Conservation (phyloP, 73 alveolate species). For the Symbiodinium natans region DNA sequence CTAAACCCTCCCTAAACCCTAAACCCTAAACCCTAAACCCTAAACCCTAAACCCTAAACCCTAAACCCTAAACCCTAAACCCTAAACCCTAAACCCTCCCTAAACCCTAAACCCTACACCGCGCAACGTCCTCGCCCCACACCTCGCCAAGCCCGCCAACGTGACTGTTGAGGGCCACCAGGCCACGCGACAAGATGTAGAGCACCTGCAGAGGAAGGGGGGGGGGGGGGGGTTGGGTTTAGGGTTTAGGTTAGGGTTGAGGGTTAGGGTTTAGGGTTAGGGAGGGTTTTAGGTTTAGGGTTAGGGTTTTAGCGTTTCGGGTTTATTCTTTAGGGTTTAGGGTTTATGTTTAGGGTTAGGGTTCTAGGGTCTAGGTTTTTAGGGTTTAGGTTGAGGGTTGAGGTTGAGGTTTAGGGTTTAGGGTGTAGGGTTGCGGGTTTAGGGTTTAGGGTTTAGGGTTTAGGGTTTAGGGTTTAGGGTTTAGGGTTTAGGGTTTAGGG, state of each 20-base stretch:
- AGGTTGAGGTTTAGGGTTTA: rapidly evolving
- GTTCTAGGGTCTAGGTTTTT: too few relatives aligned
- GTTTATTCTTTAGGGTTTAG: too few relatives aligned
- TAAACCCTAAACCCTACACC: neutral
- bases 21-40: too few relatives aligned
- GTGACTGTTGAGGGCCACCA: constrained; percentile 41
- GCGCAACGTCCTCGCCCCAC: constrained; percentile 72
- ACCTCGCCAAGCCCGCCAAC: constrained; percentile 59
- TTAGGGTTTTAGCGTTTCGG: too few relatives aligned
- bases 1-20: neutral
- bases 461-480: too few relatives aligned
- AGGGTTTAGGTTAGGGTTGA: too few relatives aligned
- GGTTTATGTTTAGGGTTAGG: too few relatives aligned
- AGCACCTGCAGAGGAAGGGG: constrained; percentile 29
- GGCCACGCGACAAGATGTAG: constrained; percentile 36
- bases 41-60: neutral
- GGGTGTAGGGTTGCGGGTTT: neutral
- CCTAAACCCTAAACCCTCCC: neutral
- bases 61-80: neutral
- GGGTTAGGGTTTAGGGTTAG: too few relatives aligned
- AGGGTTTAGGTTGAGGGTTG: too few relatives aligned
- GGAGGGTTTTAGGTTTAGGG: too few relatives aligned
- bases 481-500: neutral
- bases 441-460: too few relatives aligned
- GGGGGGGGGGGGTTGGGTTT: too few relatives aligned